Base-by-base conservation (phyloP, 805 yeast genomes). In the Danielia oregonensis region DNA sequence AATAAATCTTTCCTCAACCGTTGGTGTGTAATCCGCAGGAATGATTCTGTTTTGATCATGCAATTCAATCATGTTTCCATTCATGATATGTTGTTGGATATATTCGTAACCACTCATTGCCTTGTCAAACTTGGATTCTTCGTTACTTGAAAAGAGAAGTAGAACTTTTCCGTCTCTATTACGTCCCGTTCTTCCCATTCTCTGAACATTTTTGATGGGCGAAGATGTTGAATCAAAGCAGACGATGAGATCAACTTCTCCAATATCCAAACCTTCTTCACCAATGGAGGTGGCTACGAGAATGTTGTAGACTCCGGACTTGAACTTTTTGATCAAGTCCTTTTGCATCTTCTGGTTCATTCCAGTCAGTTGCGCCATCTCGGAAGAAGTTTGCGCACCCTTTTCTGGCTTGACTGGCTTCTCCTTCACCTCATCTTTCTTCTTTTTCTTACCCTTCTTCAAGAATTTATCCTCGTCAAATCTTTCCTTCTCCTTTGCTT, bases 141-240 rank as follows among this genome's bases (percentile, higher is more conserved):
- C 99, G 43, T 78, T 78, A 9, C 82, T 74, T 6, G 96, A 76
- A 49, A 91, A 77, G 4, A 93, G 59, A 24, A 89, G 59, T 4
- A 86, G 63, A 2, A 93, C 85, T 39, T 73, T 75, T 26, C 99
- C 99, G 48, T 85, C 87, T 48, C 96, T 68, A 53, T 87, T 86
- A 61, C 99, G 80, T 13, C 98, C 99, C 0, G 99, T 93, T 63
- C 99, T 78, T 17, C 99, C 99, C 94, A 93, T 87, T 48, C 99
- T 67, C 56, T 93, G 99, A 26, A 93, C 74, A 48, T 85, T 88
- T 39, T 94, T 86, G 37, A 93, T 91, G 0, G 97, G 97, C 29
- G 96, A 86, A 18, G 88, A 72, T 0, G 97, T 88, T 0, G 96
- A 86, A 52, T 93, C 98, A 59, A 79, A 93, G 54, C 96, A 89